A percentile compares a stretch with the other conserved stretches of the same genome.
Conservation (phyloP, 768 basidiomycete species). For the Suillus plorans region DNA sequence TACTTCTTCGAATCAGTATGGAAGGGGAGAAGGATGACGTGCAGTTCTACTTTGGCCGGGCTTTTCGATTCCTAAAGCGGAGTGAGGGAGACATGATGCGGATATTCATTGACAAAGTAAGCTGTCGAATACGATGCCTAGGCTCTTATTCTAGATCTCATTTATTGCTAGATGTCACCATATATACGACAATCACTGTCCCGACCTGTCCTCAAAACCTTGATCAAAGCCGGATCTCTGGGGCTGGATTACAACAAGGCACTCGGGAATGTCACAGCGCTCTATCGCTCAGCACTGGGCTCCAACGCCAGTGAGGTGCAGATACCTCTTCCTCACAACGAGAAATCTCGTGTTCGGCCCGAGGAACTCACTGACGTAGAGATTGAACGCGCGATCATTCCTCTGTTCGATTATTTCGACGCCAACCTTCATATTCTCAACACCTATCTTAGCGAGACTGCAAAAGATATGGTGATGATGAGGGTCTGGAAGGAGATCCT, state of each 20-base stretch:
- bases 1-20: conserved; percentile 91
- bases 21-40: conserved; percentile 99
- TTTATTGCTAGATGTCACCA: conserved; percentile 75
- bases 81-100: conserved; percentile 95
- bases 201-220: conserved; percentile 67
- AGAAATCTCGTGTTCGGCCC: conserved; percentile 76
- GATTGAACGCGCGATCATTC: conserved; percentile 88
- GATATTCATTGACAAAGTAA: conserved; percentile 94
- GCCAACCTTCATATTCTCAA: conserved; percentile 90
- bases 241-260: conserved; percentile 88
- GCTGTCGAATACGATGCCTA: neutral
- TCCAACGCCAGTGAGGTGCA: conserved; percentile 67
- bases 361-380: conserved; percentile 90
- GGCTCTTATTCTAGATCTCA: neutral
- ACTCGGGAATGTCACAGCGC: conserved; percentile 74
- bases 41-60: conserved; percentile 95
- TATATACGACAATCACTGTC: conserved; percentile 89
- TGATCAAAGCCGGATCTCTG: conserved; percentile 60
- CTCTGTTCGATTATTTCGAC: conserved; percentile 96
- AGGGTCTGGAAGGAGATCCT: conserved; percentile 97
- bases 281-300: conserved; percentile 79
- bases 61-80: conserved; percentile 89
- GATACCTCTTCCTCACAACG: conserved; percentile 68
- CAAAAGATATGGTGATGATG: conserved; percentile 90
- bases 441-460: conserved; percentile 77